phyloP scores from a whole-genome alignment of 192 early-diverging fungal species.

The Entomortierella beljakovae region DNA sequence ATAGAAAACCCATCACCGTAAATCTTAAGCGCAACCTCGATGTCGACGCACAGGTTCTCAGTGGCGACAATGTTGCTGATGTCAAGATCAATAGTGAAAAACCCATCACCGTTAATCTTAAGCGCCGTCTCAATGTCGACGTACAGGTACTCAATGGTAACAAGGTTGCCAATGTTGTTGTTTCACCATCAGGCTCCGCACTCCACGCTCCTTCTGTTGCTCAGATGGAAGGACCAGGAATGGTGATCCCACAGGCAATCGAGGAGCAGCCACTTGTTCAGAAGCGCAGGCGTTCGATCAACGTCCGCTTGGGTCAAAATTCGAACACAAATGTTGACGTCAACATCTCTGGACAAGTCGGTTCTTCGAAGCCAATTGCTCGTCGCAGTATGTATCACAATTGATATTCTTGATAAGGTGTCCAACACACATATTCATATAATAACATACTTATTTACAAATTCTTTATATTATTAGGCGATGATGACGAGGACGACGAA shows the following conservation, averaged over 20 bases:
- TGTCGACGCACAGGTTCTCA: background rate
- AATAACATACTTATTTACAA: background rate
- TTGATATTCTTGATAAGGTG: background rate
- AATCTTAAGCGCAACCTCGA: background rate
- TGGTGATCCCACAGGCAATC: constrained; percentile 5
- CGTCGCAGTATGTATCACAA: background rate
- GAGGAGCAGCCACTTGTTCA: background rate
- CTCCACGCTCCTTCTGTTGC: background rate
- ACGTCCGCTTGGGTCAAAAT: too few relatives aligned
- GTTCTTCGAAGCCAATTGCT: too few relatives aligned
- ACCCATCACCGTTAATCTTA: background rate
- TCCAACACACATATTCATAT: too few relatives aligned
- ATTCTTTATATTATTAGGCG: background rate
- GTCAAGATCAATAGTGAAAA: too few relatives aligned
- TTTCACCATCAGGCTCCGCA: background rate
- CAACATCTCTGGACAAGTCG: too few relatives aligned
- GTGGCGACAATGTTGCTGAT: too few relatives aligned
- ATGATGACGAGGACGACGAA: constrained; percentile 14
- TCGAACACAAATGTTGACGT: too few relatives aligned
- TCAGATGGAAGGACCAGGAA: background rate
- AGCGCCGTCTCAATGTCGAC: background rate
- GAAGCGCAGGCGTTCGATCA: background rate
- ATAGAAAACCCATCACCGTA: background rate
- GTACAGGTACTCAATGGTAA: background rate
- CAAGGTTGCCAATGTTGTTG: too few relatives aligned